Conservation (phyloP, 2,329 filamentous ascomycete genomes). For the Colletotrichum sp. region DNA sequence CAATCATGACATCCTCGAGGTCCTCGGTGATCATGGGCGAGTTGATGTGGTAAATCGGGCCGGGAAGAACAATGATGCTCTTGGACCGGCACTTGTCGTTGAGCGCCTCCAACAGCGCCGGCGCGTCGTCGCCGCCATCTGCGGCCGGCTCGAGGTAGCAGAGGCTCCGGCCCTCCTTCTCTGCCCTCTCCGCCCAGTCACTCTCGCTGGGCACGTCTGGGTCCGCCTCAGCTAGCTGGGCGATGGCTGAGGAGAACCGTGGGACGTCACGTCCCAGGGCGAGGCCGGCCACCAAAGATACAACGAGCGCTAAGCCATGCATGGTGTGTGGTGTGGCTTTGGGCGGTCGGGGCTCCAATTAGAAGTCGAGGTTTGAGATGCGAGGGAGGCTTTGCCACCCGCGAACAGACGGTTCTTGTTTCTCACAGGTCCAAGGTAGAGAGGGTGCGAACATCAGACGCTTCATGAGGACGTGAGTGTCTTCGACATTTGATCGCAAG, state of each 20-base stretch:
- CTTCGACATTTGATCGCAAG: neutral
- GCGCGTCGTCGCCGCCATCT: slow-evolving; percentile 34
- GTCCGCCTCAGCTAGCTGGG: neutral
- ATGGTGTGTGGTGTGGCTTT: neutral
- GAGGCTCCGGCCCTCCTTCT: slow-evolving; percentile 32
- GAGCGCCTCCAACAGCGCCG: slow-evolving; percentile 34
- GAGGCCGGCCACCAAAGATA: neutral
- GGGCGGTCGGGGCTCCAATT: neutral
- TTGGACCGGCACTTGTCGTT: slow-evolving; percentile 32
- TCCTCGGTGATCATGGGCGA: slow-evolving; percentile 37
- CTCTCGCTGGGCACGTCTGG: neutral
- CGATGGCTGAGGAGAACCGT: neutral
- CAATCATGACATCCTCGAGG: slow-evolving; percentile 45
- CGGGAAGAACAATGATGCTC: slow-evolving; percentile 36
- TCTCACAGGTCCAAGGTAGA: neutral
- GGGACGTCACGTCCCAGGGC: neutral
- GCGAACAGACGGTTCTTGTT: neutral
- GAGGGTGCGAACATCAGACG: neutral
- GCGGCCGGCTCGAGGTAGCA: slow-evolving; percentile 31
- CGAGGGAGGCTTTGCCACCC: neutral
- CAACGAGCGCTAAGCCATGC: neutral
- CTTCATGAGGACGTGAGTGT: neutral
- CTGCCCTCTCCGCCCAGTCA: slow-evolving; percentile 39
- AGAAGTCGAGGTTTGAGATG: neutral
- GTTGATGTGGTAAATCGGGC: slow-evolving; percentile 37